A percentile compares a stretch with the other conserved stretches of the same genome.
Evolutionary conservation across 2,329 filamentous ascomycete species (phyloP).

Genomic region (Septoria linicola): DNA sequence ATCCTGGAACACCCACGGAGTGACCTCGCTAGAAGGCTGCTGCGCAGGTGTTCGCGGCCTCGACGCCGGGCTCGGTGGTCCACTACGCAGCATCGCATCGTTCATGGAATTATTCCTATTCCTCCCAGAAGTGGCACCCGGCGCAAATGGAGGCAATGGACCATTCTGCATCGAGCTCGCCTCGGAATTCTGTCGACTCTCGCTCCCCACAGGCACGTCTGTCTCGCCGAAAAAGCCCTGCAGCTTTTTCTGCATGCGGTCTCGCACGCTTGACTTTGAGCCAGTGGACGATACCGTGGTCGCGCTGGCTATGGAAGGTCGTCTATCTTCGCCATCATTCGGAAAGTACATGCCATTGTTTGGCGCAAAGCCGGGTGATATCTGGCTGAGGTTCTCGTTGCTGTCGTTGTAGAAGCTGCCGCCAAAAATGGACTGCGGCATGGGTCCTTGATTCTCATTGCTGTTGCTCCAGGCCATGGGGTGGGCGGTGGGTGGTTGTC

Average conservation of each 20-base stretch:
- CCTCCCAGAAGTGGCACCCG: conserved; percentile 49
- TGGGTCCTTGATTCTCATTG: conserved; percentile 36
- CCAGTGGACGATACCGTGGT: conserved; percentile 83
- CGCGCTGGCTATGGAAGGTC: conserved; percentile 85
- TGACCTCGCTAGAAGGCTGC: conserved; percentile 71
- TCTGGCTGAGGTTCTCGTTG: conserved; percentile 66
- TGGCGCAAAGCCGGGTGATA: conserved; percentile 68
- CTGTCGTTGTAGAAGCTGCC: conserved; percentile 68
- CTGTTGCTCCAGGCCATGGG: conserved; percentile 48
- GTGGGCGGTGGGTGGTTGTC: conserved; percentile 54
- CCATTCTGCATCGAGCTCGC: conserved; percentile 35
- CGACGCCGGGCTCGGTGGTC: conserved; percentile 70
- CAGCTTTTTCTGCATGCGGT: conserved; percentile 75
- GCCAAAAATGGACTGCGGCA: conserved; percentile 46
- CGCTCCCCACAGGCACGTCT: conserved; percentile 67
- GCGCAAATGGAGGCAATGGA: conserved; percentile 55
- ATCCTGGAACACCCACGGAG: conserved; percentile 89
- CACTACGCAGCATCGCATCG: conserved; percentile 55
- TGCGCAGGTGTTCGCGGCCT: conserved; percentile 71
- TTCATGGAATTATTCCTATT: conserved; percentile 82
- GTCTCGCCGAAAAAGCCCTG: conserved; percentile 85
- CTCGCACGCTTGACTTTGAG: conserved; percentile 70
- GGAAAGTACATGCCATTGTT: conserved; percentile 50
- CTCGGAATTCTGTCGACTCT: conserved; percentile 64
- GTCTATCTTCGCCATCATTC: conserved; percentile 68